phyloP scores from a whole-genome alignment of 2,329 filamentous ascomycete genomes.

The Phialocephala sp. region DNA sequence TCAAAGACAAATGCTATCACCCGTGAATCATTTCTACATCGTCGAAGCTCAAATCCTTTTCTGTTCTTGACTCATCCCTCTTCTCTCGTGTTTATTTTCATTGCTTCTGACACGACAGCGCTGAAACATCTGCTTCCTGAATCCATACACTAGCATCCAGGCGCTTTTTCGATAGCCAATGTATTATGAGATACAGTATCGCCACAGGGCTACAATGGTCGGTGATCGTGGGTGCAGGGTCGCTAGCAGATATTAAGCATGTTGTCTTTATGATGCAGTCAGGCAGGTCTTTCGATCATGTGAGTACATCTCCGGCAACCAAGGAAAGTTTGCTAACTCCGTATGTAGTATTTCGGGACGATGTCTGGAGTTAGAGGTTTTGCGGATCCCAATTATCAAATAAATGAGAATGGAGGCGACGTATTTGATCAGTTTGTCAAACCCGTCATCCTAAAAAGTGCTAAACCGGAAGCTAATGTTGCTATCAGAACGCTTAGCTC shows the following conservation, averaged over 20 bases:
- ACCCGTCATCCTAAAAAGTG: background rate
- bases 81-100: no score
- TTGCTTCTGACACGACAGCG: no score
- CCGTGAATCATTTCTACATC: no score
- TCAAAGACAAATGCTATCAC: no score
- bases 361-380: conserved; percentile 61
- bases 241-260: conserved; percentile 58
- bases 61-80: no score
- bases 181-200: background rate
- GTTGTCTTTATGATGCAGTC: conserved; percentile 62
- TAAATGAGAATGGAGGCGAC: conserved; percentile 50
- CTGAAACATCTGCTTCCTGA: background rate
- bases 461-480: background rate
- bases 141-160: background rate
- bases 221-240: conserved; percentile 39
- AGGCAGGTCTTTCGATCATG: conserved; percentile 50
- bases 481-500: background rate
- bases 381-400: conserved; percentile 58
- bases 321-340: background rate
- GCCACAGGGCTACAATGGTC: background rate
- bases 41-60: no score
- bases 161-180: background rate
- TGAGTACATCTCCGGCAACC: background rate
- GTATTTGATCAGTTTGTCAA: conserved; percentile 54
- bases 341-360: conserved; percentile 53